Base-by-base conservation (phyloP, 345 rosid species). In the Populus ilicifolia region DNA sequence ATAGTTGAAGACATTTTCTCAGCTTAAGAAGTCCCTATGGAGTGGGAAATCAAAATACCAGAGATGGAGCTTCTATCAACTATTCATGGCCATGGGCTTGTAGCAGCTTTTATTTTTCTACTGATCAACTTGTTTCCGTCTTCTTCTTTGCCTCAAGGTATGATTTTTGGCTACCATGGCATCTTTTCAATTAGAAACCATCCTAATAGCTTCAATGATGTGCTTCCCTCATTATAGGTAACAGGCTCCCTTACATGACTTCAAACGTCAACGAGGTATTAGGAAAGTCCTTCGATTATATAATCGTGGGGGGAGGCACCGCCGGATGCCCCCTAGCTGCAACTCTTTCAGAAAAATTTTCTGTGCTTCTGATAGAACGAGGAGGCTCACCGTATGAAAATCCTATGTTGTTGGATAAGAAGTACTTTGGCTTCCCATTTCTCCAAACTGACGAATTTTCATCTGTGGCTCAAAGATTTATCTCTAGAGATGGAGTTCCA, bases 281-380 rank as follows among this genome's bases (percentile, higher is more conserved):
- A 0, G 92, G 98, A 69, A 87, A 83, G 88, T 89, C 90, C 73
- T 91, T 92, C 65, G 92, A 92, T 79, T 87, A 88, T 88, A 90
- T 91, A 36, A 16, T 92, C 16, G 89, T 86, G 1, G 96, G 92
- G 43, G 93, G 93, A 33, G 96, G 98, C 70, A 87, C 96, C 8
- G 83, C 96, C 0, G 91, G 94, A 35, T 90, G 97, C 59, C 87
- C 93, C 30, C 79, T 92, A 11, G 94, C 93, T 6, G 87, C 97
- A 2, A 94, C 92, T 8, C 82, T 91, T 16, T 90, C 91, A 0
- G 84, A 89, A 77, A 86, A 83, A 18, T 91, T 82, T 85, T 84
- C 94, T 12, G 94, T 90, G 67, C 83, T 91, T 5, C 25, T 92
- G 83, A 75, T 90, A 6, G 96, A 91, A 78, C 89, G 91, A 5